Percentiles rank a stretch among this genome's conserved stretches.
Evolutionary conservation across 2,329 filamentous ascomycete genomes (phyloP).

Genomic region (Pseudofabraea citricarpa): DNA sequence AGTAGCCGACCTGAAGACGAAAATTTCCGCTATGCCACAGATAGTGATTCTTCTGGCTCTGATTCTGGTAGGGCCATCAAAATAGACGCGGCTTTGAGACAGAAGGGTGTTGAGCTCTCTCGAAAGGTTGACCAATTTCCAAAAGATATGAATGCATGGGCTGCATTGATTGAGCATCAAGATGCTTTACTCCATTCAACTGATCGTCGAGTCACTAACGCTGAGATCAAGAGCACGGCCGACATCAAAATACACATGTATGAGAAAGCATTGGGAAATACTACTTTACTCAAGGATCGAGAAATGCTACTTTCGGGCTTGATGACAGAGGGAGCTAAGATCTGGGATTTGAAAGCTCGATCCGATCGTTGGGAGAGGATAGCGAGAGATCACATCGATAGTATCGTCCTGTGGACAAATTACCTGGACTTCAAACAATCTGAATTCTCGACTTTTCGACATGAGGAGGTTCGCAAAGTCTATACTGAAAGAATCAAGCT

Average conservation of each 20-base stretch:
- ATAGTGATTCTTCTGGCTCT: conserved; percentile 33
- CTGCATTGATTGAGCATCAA: conserved; percentile 75
- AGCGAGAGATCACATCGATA: conserved; percentile 48
- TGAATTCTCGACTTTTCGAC: conserved; percentile 60
- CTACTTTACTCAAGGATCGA: conserved; percentile 39
- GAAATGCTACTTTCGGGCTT: conserved; percentile 61
- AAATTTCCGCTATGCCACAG: conserved; percentile 40
- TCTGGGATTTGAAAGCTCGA: conserved; percentile 65
- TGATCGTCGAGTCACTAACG: conserved; percentile 44
- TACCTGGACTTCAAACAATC: conserved; percentile 72
- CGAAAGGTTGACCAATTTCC: conserved; percentile 61
- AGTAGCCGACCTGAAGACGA: conserved; percentile 23
- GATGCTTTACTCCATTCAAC: conserved; percentile 55
- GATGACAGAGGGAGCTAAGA: conserved; percentile 67
- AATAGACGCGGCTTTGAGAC: conserved; percentile 41
- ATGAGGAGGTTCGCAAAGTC: conserved; percentile 56
- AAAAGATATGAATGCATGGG: conserved; percentile 66
- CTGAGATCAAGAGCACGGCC: conserved; percentile 64
- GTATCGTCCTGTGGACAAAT: conserved; percentile 65
- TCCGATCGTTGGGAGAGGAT: conserved; percentile 61
- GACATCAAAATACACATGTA: conserved; percentile 79
- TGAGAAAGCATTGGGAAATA: conserved; percentile 66
- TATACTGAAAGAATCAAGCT: conserved; percentile 56
- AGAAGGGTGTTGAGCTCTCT: conserved; percentile 57
- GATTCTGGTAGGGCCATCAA: conserved; percentile 29